Conservation (phyloP, 352 stramenopile species). For the Lagenidium sp. region DNA sequence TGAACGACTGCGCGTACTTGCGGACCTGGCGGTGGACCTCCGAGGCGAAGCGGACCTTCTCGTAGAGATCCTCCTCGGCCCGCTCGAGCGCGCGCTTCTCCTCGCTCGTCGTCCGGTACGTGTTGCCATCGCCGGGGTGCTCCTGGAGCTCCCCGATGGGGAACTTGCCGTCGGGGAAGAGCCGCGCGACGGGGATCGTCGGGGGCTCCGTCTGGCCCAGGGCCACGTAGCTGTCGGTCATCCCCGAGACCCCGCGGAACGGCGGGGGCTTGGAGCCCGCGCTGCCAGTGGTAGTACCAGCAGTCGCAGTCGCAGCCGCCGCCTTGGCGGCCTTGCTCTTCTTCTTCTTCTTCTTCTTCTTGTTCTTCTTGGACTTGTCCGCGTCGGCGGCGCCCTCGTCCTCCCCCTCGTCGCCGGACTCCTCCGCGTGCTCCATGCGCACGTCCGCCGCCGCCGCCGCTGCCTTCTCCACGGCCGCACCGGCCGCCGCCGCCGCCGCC, state of each 20-base stretch:
- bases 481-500: constrained; percentile 1
- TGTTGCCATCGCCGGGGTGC: constrained; percentile 91
- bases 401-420: constrained; percentile 6
- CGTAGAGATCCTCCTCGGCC: constrained; percentile 42
- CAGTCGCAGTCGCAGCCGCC: neutral
- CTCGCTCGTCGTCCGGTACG: constrained; percentile 77
- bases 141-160: constrained; percentile 92
- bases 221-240: constrained; percentile 91
- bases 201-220: constrained; percentile 95
- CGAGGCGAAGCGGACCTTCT: constrained; percentile 83
- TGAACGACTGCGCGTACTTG: constrained; percentile 93
- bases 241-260: constrained; percentile 71
- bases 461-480: constrained; percentile 2
- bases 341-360: constrained; percentile 74
- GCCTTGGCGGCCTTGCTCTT: constrained; percentile 22
- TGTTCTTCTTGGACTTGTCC: constrained; percentile 11
- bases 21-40: constrained; percentile 92
- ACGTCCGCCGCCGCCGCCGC: constrained; percentile 1
- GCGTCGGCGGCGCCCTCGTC: constrained; percentile 1
- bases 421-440: constrained; percentile 1
- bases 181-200: constrained; percentile 84
- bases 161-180: constrained; percentile 62
- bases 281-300: neutral
- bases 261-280: constrained; percentile 40
- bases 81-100: constrained; percentile 85